A percentile compares a stretch with the other conserved stretches of the same genome.
Conservation (phyloP, 2,329 filamentous ascomycete genomes). For the Monilinia aucupariae region DNA sequence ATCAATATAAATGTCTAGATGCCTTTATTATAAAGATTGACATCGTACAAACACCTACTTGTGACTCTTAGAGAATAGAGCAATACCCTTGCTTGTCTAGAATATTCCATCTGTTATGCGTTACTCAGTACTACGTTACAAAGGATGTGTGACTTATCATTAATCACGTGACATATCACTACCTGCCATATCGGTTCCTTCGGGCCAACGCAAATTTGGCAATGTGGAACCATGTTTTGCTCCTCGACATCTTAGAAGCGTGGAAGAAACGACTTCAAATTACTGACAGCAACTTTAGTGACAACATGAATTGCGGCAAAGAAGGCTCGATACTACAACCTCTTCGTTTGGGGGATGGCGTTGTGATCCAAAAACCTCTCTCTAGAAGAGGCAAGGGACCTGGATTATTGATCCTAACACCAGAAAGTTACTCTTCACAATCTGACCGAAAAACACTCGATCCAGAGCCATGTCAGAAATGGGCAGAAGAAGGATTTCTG, state of each 20-base stretch:
- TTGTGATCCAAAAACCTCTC: conserved; percentile 19
- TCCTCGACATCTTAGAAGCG: neutral
- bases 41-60: too few species aligned
- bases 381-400: conserved; percentile 35
- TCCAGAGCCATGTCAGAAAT: conserved; percentile 35
- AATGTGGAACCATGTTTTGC: neutral
- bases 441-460: conserved; percentile 24
- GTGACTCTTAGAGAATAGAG: too few species aligned
- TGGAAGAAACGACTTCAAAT: neutral
- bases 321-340: neutral
- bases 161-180: neutral
- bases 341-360: neutral
- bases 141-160: too few species aligned
- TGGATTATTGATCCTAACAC: conserved; percentile 34
- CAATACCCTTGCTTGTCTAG: too few species aligned
- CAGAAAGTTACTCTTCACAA: conserved; percentile 16
- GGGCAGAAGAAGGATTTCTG: conserved; percentile 38
- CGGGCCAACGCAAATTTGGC: neutral
- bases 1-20: too few species aligned
- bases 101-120: too few species aligned
- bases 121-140: too few species aligned
- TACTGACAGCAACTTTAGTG: neutral
- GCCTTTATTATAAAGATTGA: too few species aligned
- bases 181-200: neutral
- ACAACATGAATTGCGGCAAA: neutral